A percentile compares a stretch with the other conserved stretches of the same genome.
These are phyloP conservation scores for Rhododendron simsii DNA, from an alignment of 148 eudicot genomes.

Conservation along the genomic window DNA sequence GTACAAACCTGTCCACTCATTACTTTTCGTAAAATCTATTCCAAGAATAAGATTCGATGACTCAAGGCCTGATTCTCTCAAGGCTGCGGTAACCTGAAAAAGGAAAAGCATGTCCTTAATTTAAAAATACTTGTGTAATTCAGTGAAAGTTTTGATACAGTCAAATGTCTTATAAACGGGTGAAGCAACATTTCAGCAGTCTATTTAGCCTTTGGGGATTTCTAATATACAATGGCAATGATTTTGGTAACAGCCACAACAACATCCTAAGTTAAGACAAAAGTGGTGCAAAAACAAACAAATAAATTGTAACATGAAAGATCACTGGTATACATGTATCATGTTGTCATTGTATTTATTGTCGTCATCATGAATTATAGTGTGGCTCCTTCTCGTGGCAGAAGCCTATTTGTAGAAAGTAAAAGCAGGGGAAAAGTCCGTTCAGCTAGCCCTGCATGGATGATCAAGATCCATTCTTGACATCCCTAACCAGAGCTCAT, in stretches of 20 bases:
- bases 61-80: slow-evolving; percentile 36
- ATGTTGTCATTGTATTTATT: background rate
- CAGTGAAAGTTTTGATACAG: background rate
- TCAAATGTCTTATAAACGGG: background rate
- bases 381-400: background rate
- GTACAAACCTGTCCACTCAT: slow-evolving; percentile 46
- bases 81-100: slow-evolving; percentile 36
- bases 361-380: background rate
- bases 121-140: background rate
- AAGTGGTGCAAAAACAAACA: background rate
- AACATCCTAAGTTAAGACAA: background rate
- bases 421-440: background rate
- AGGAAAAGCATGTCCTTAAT: background rate
- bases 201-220: background rate
- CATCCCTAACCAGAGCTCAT: too few species aligned
- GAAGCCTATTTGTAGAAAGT: background rate
- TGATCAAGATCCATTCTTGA: too few species aligned
- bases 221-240: background rate
- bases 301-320: background rate
- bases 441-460: too few species aligned
- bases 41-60: slow-evolving; percentile 43
- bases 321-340: background rate
- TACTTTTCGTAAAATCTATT: slow-evolving; percentile 43
- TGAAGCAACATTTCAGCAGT: background rate
- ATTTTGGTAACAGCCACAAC: background rate